These are phyloP conservation scores for Coniochaeta hoffmannii DNA, from an alignment of 2,329 filamentous ascomycete genomes.

Conservation along the genomic window DNA sequence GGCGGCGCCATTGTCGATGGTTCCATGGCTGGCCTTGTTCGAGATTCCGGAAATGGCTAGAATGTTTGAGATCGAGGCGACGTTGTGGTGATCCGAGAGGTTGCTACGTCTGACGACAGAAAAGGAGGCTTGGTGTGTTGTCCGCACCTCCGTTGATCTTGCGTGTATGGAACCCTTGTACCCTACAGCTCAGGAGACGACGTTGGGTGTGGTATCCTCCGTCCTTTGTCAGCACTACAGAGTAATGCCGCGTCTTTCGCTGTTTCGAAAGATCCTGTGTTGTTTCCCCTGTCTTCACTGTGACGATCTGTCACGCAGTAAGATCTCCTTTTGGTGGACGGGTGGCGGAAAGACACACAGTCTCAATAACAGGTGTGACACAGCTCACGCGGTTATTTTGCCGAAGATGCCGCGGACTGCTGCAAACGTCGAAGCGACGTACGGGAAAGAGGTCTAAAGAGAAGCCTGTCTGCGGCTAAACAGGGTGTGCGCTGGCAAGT, in stretches of 20 bases:
- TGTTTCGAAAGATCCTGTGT: no score
- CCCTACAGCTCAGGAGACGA: neutral
- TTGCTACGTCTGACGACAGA: neutral
- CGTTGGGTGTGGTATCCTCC: neutral
- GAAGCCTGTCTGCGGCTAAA: neutral
- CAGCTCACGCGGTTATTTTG: neutral
- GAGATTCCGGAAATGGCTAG: neutral
- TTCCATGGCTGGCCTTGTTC: neutral
- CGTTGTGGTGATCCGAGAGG: neutral
- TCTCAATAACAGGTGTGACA: neutral
- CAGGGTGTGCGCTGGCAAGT: neutral
- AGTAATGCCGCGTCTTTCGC: neutral
- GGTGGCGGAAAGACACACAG: neutral
- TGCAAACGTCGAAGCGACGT: neutral
- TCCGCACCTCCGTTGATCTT: neutral
- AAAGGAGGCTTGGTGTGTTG: neutral
- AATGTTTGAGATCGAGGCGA: neutral
- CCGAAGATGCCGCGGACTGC: neutral
- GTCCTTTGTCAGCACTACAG: neutral
- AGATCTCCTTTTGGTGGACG: neutral
- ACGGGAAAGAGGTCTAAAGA: neutral
- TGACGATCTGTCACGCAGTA: no score
- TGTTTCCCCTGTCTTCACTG: neutral
- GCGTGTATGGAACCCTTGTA: neutral
- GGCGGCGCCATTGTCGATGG: neutral